phyloP scores from a whole-genome alignment of 441 rosid genomes.

The Aleurites moluccanus region DNA sequence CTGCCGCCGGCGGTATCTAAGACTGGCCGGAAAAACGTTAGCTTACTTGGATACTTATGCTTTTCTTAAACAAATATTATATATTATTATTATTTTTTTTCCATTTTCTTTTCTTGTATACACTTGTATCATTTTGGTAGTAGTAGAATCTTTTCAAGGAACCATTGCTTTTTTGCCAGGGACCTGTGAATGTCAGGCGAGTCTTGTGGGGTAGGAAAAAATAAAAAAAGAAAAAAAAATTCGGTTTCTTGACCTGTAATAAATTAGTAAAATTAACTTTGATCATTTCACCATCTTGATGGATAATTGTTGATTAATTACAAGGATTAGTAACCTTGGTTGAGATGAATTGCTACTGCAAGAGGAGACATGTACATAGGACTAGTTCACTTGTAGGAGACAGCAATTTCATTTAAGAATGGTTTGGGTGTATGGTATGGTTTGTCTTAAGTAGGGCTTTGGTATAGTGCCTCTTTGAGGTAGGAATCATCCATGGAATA shows the following conservation, averaged over 20 bases:
- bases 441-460: background rate
- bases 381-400: background rate
- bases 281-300: background rate
- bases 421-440: background rate
- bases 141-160: constrained; percentile 13
- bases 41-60: background rate
- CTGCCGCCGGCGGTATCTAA: constrained; percentile 59
- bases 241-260: background rate
- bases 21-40: background rate
- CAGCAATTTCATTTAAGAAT: background rate
- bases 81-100: background rate
- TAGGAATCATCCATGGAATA: background rate
- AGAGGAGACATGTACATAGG: background rate
- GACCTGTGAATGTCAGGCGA: background rate
- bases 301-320: background rate
- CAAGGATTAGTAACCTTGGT: background rate
- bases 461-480: background rate
- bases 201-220: background rate
- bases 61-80: background rate
- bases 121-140: background rate
- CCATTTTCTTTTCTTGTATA: constrained; percentile 11
- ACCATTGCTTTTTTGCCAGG: background rate
- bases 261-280: background rate
- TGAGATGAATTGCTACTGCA: background rate
- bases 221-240: background rate